Base-by-base conservation (phyloP, 2,329 filamentous ascomycete species). In the Cordyceps cicadae region DNA sequence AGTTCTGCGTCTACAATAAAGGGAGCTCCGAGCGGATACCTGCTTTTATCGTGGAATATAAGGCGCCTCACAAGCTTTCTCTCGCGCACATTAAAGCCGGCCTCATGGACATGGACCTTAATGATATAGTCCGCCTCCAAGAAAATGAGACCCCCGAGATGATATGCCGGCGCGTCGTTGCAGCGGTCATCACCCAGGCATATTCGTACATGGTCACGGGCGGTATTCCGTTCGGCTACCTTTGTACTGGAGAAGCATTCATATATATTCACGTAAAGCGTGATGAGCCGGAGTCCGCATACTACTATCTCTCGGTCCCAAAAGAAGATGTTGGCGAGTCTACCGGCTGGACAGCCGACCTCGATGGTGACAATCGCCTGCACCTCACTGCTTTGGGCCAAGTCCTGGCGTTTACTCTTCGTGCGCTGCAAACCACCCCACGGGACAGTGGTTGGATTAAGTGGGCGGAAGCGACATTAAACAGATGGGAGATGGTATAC, bases 401-500 rank as follows among this genome's bases (percentile, higher is more conserved):
- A 26, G 54, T 49, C 17, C 3, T 57, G 32, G 54, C 54, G 32
- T 57, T 57, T 7, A 57, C 54, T 48, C 54, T 57, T 24, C 54
- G 54, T 57, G 54, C 54, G 45, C 54, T 57, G 43, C 43, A 49
- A 49, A 37, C 41, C 15, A 48, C 26, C 41, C 54, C 54, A 26
- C 43, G 54, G 17, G 54, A 57, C 17, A 34, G 4, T 48, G 43
- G 43, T 11, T 57, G 54, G 54, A 37, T 57, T n/a, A 55, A 55
- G 41, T 55, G 53, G 53, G 53, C 53, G 14, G 53, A 45, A 29
- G 9, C 41, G 21, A 57, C 21, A 12, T 29, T 57, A 14, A 21
- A 57, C 9, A 57, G 26, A 34, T 57, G 54, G 54, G 54, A 57
- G 45, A 57, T 57, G 54, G 43, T 57, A 14, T 48, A 57, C 37